Base-by-base conservation (phyloP, 176 grass and related monocot genomes). In the Eleusine indica region DNA sequence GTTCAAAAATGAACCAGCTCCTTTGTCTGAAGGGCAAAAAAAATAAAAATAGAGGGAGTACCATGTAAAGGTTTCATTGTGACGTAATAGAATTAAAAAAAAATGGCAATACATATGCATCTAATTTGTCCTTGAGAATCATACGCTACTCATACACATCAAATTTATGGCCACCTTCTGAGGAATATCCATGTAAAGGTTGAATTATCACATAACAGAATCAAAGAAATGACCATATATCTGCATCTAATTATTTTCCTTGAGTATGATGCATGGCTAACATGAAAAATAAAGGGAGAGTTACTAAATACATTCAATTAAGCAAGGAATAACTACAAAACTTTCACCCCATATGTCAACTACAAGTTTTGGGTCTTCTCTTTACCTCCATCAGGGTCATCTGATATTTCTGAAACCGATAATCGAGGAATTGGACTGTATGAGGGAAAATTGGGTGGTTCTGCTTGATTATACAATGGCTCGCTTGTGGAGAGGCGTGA, bases 321-420 rank as follows among this genome's bases (percentile, higher is more conserved):
- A 28, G n/a, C 58, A 62, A 62, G 21, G 7, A 2, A 62, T 10
- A 62, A 28, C 9, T 22, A 4, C 32, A 12, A 28, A 10, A 11
- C 11, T 28, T 62, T 62, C 58, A 25, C 9, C 8, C n/a, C n/a
- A 62, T n/a, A n/a, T 6, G 52, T 58, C 6, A 72, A 80, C 46
- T 77, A 29, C 77, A 81, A 42, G 41, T 25, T 87, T 70, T 13
- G 74, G 21, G 14, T 66, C 42, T 66, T 90, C 82, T 60, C 51
- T 66, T 90, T 90, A 98, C 96, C 96, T 94, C 83, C 75, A 48
- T 78, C 83, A 80, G 87, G 83, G 71, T 99, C 78, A 87, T 96
- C 96, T 83, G 92, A 77, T 68, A 92, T 94, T 75, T 98, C 96
- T 37, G 93, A 93, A 58, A 99, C 86, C 5, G 96, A 94, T 15